phyloP scores from a whole-genome alignment of 768 basidiomycete genomes.

The Auricularia cornea region DNA sequence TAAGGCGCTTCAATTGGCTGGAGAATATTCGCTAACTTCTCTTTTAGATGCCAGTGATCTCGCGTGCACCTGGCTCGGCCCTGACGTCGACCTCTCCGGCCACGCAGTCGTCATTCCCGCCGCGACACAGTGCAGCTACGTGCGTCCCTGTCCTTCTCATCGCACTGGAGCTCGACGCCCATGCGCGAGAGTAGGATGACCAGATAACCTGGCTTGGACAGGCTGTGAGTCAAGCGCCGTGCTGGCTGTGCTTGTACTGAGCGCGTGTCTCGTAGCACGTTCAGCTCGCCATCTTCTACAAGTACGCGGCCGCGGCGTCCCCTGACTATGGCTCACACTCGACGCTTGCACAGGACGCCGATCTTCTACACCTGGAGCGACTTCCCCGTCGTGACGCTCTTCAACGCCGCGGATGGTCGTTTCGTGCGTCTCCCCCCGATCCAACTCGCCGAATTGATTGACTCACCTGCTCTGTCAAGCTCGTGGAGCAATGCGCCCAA shows the following conservation, averaged over 20 bases:
- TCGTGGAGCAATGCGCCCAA: background rate
- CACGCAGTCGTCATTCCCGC: slow-evolving; percentile 26
- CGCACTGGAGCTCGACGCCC: slow-evolving; percentile 14
- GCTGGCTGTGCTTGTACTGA: too few species aligned
- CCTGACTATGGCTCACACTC: background rate
- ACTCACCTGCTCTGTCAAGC: too few species aligned
- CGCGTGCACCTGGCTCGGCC: slow-evolving; percentile 23
- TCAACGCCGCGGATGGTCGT: background rate
- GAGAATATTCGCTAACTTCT: background rate
- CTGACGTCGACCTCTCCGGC: slow-evolving; percentile 18
- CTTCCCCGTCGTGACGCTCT: slow-evolving; percentile 27
- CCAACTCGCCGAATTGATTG: too few species aligned
- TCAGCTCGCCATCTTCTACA: too few species aligned
- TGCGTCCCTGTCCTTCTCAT: slow-evolving; percentile 15
- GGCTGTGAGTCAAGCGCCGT: too few species aligned
- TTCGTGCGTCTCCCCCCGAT: background rate
- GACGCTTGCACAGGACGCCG: slow-evolving; percentile 43
- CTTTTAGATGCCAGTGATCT: slow-evolving; percentile 14
- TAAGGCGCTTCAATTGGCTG: too few species aligned
- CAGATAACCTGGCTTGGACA: too few species aligned
- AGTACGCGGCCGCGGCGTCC: too few species aligned
- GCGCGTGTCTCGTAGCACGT: too few species aligned
- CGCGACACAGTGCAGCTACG: slow-evolving; percentile 39
- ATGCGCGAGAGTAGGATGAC: slow-evolving; percentile 48
- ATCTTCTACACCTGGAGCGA: slow-evolving; percentile 34